Base-by-base conservation (phyloP, 495 filamentous ascomycete species). In the Daldinia childiae region DNA sequence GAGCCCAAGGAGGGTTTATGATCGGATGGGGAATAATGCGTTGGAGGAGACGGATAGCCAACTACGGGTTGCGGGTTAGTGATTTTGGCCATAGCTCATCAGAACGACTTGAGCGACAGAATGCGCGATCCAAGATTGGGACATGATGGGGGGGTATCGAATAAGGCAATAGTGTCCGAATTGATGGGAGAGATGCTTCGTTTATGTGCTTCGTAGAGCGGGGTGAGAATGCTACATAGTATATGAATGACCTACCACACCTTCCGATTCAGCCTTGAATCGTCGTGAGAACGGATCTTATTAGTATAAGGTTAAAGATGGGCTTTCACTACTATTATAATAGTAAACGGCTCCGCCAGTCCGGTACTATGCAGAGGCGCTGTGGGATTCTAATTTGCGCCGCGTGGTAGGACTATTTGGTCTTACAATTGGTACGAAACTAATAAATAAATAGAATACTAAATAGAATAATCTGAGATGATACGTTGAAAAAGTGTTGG, bases 31-130 rank as follows among this genome's bases (percentile, higher is more conserved):
- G 78, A 77, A 43, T 76, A 76, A 32, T 78, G 77, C 61, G 77
- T 74, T 39, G 80, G 77, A 62, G 80, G 82, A 52, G 79, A 82
- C 70, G 77, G 79, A 74, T 81, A 82, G 64, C 77, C 68, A 67
- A 71, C 80, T 77, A 71, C 50, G 15, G 67, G 69, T 17, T 63
- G 60, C 60, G 58, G 55, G 69, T 76, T 68, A 77, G 76, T 68
- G 64, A 75, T 73, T 71, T 50, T 72, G 61, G 71, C 71, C 74
- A 72, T 74, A n/a, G 36, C 66, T 72, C 65, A 66, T 58, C 45
- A 48, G 27, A 19, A 2, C 54, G 30, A 56, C 54, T 29, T 68
- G 57, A 60, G 59, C 71, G 17, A 29, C 38, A 34, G 55, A 60
- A 62, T 62, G 56, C 62, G 62, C 65, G 34, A 59, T 50, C 51